These are phyloP conservation scores for Myxozyma melibiosi DNA, from an alignment of 805 yeast genomes.

Conservation along the genomic window DNA sequence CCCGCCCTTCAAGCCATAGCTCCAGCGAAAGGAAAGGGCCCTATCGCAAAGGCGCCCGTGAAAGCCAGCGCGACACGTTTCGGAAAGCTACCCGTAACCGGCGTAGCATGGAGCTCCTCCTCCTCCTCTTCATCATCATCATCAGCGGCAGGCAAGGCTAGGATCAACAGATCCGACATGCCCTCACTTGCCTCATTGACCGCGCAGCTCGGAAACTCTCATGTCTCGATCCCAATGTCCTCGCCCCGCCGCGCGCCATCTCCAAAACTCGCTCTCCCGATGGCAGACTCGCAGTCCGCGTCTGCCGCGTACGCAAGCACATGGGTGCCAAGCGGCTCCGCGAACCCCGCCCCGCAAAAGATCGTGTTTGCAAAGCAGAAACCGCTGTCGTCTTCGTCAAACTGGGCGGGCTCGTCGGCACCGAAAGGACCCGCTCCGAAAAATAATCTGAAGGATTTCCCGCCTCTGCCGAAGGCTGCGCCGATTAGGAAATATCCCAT, in stretches of 20 bases:
- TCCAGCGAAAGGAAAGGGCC: background rate
- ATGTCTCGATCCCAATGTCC: slow-evolving; percentile 12
- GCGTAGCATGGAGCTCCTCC: slow-evolving; percentile 2
- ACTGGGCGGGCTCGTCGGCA: background rate
- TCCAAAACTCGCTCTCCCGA: slow-evolving; percentile 16
- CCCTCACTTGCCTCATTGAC: slow-evolving; percentile 9
- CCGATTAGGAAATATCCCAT: background rate
- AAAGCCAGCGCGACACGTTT: background rate
- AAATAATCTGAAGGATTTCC: slow-evolving; percentile 27
- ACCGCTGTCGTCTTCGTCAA: slow-evolving; percentile 1
- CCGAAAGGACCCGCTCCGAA: background rate
- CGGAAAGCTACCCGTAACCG: slow-evolving; percentile 12
- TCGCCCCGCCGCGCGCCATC: slow-evolving; percentile 10
- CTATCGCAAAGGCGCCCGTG: background rate
- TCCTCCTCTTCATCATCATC: slow-evolving; percentile 7
- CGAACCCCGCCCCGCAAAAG: slow-evolving; percentile 20
- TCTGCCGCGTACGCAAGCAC: slow-evolving; percentile 18
- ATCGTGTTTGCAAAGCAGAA: slow-evolving; percentile 12
- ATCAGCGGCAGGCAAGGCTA: slow-evolving; percentile 1
- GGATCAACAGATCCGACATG: slow-evolving; percentile 11
- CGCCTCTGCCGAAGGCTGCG: slow-evolving; percentile 24
- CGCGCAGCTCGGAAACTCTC: background rate
- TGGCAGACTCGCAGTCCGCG: slow-evolving; percentile 14
- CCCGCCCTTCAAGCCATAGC: slow-evolving; percentile 11
- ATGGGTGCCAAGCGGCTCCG: slow-evolving; percentile 22